Evolutionary conservation across 352 stramenopile species (phyloP), one percentile per base, ranked within the genome.

Genomic region (Aphanomyces cochlioides): DNA sequence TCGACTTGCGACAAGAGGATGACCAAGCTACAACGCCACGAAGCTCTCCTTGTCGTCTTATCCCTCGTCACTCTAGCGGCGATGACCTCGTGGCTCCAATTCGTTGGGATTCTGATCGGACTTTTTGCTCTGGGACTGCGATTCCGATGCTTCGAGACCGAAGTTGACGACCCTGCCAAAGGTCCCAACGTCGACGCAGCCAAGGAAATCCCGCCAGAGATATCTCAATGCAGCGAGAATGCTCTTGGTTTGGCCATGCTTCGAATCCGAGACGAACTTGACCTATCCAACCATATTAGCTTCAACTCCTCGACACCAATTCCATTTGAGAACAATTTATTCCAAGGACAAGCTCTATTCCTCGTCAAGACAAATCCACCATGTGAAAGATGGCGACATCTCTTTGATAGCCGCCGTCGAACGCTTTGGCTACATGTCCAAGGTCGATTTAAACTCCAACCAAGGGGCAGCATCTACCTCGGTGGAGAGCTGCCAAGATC

Each of bases 341-440:
- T 96, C 65, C 64, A 66, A 0, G 90, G 90, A 4, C 77, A 83
- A 41, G 85, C 87, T 47, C 74, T 90, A 28, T 96, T 97, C 41
- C 75, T 97, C 21, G 78, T 96, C 72, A 87, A 82, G 36, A 95
- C 89, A 34, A 39, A 75, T 0, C 87, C 88, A 0, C 73, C 84
- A 38, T 77, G 89, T 47, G 61, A 80, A 10, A 73, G 75, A 34
- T 92, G 87, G 71, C 67, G 71, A 8, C 67, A 73, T 56, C 75
- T 95, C 6, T 93, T 95, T 43, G 69, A 43, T 6, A 77, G 78
- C 47, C 87, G 88, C 39, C 79, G 81, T 10, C 84, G 87, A 57
- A 88, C 86, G 78, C 92, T 95, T 69, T 95, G 87, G 87, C 93
- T 95, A 73, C 87, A 95, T 60, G 85, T 95, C 7, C 87, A 95